Evolutionary conservation across 1,139 yeast genomes (phyloP).

Genomic region (Saccharomyces uvarum): DNA sequence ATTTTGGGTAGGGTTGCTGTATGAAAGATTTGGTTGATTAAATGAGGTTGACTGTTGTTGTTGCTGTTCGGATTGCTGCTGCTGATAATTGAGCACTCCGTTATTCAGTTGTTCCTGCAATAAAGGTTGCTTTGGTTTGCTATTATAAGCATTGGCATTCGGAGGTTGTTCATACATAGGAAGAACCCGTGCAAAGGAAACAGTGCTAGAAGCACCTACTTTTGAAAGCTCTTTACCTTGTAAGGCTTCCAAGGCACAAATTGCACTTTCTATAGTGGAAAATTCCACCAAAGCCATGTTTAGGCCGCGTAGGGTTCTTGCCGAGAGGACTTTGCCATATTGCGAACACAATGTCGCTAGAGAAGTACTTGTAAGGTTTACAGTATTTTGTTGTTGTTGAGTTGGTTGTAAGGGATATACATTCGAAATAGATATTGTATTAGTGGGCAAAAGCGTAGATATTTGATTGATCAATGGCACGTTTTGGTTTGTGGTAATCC

Average conservation of each 20-base stretch:
- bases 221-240: slow-evolving; percentile 68
- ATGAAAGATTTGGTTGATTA: slow-evolving; percentile 10
- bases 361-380: slow-evolving; percentile 25
- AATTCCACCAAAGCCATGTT: slow-evolving; percentile 68
- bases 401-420: slow-evolving; percentile 48
- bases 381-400: slow-evolving; percentile 31
- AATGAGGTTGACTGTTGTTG: slow-evolving; percentile 9
- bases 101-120: slow-evolving; percentile 23
- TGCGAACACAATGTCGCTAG: slow-evolving; percentile 38
- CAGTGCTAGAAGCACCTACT: slow-evolving; percentile 59
- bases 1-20: slow-evolving; percentile 2
- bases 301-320: slow-evolving; percentile 47
- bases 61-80: slow-evolving; percentile 11
- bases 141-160: not conserved
- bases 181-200: slow-evolving; percentile 58
- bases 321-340: slow-evolving; percentile 49
- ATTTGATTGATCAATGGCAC: slow-evolving; percentile 47
- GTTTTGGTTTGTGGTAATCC: slow-evolving; percentile 57
- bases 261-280: slow-evolving; percentile 61
- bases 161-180: not conserved
- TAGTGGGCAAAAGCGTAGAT: slow-evolving; percentile 37
- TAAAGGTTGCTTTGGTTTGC: slow-evolving; percentile 12
- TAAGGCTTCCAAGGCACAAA: slow-evolving; percentile 65
- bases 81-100: slow-evolving; percentile 23
- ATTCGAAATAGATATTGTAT: slow-evolving; percentile 66